These are phyloP conservation scores for Kregervanrija delftensis DNA, from an alignment of 805 yeast genomes.

Conservation along the genomic window DNA sequence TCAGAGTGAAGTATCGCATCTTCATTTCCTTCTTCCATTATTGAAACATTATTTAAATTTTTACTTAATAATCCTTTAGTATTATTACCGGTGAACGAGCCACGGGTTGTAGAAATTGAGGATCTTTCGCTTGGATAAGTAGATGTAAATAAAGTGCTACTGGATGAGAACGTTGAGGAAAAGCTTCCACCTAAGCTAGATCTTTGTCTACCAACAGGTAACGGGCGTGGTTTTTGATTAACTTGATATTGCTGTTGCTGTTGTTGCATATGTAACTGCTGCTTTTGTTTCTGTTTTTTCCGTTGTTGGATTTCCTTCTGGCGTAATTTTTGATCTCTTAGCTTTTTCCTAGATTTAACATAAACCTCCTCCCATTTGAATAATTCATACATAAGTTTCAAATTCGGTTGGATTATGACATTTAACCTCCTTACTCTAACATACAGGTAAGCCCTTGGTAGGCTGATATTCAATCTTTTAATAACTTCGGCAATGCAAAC, in stretches of 20 bases:
- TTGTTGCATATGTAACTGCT: not conserved
- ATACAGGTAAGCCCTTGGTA: constrained; percentile 76
- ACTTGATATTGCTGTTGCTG: too few species aligned
- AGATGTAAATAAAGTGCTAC: constrained; percentile 12
- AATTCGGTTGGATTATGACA: constrained; percentile 89
- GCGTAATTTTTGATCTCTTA: constrained; percentile 1
- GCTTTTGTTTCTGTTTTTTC: not conserved
- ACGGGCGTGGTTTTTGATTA: too few species aligned
- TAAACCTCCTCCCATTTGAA: constrained; percentile 56
- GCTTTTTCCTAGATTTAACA: constrained; percentile 12
- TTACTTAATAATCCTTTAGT: not conserved
- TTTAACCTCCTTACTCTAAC: constrained; percentile 88
- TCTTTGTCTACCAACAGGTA: too few species aligned
- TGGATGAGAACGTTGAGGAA: constrained; percentile 12
- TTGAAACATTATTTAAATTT: too few species aligned
- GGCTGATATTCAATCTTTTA: constrained; percentile 58
- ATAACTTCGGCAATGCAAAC: constrained; percentile 94
- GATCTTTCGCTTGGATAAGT: constrained; percentile 14
- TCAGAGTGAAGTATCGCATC: too few species aligned
- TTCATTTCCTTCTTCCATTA: too few species aligned
- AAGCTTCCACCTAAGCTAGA: constrained; percentile 7
- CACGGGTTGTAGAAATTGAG: constrained; percentile 20
- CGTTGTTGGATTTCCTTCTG: not conserved
- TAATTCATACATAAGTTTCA: constrained; percentile 85
- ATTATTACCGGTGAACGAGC: constrained; percentile 8